Conservation (phyloP, 805 yeast species). For the Candida ulmi region DNA sequence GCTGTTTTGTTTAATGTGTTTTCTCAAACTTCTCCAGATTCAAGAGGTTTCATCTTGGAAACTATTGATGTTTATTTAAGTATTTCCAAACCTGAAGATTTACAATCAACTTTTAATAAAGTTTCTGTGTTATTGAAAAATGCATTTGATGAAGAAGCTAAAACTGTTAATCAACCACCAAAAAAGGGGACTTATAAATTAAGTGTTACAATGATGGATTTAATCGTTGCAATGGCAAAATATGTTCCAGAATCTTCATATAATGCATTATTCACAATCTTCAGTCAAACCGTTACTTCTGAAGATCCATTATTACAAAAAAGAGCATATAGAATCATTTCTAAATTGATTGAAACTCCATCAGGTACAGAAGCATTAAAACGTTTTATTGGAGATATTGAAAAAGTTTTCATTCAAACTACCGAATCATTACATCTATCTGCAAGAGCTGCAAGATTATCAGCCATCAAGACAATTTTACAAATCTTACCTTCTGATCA, state of each 20-base stretch:
- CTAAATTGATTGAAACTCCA: slow-evolving; percentile 65
- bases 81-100: slow-evolving; percentile 60
- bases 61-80: slow-evolving; percentile 78
- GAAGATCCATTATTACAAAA: slow-evolving; percentile 73
- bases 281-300: slow-evolving; percentile 57
- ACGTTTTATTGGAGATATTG: slow-evolving; percentile 51
- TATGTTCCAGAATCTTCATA: slow-evolving; percentile 70
- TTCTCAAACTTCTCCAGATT: slow-evolving; percentile 79
- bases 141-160: slow-evolving; percentile 58
- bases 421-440: slow-evolving; percentile 56
- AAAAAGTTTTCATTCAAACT: slow-evolving; percentile 53
- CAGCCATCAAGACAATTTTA: slow-evolving; percentile 57
- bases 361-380: slow-evolving; percentile 51
- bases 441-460: slow-evolving; percentile 75
- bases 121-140: slow-evolving; percentile 74
- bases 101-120: slow-evolving; percentile 74
- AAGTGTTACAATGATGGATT: slow-evolving; percentile 85
- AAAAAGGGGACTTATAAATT: slow-evolving; percentile 39
- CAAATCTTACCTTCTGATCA: slow-evolving; percentile 58
- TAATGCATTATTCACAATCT: slow-evolving; percentile 71
- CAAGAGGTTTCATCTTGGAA: slow-evolving; percentile 80
- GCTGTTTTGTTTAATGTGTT: slow-evolving; percentile 90
- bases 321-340: slow-evolving; percentile 77
- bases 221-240: slow-evolving; percentile 81
- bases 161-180: slow-evolving; percentile 22